A percentile compares a stretch with the other conserved stretches of the same genome.
Evolutionary conservation across 2,329 filamentous ascomycete genomes (phyloP).

Genomic region (Cercospora brassicicola): DNA sequence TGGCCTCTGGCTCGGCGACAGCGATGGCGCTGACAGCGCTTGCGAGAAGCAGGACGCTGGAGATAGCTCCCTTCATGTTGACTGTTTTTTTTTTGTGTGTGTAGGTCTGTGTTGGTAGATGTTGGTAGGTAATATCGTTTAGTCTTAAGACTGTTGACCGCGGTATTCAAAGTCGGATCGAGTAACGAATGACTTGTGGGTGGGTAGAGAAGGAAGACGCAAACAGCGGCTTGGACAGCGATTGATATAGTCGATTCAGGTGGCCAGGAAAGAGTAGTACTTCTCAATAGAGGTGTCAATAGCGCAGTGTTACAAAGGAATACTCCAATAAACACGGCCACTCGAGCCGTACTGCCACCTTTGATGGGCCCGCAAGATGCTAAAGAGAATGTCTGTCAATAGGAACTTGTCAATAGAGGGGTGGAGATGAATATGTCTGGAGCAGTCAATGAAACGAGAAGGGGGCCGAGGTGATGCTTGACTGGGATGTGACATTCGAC

Average conservation of each 20-base stretch:
- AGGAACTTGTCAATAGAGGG: not conserved
- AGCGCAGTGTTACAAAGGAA: conserved; percentile 20
- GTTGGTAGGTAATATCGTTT: conserved; percentile 10
- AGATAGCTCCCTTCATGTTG: conserved; percentile 32
- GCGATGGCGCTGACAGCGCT: conserved; percentile 27
- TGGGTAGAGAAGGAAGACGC: conserved; percentile 22
- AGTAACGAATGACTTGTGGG: conserved; percentile 33
- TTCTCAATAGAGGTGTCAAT: conserved; percentile 22
- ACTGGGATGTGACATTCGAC: not conserved
- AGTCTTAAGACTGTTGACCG: conserved; percentile 20
- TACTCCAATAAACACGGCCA: conserved; percentile 1
- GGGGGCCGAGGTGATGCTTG: not conserved
- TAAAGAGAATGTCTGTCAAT: conserved; percentile 2
- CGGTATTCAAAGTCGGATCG: conserved; percentile 21
- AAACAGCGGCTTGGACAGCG: conserved; percentile 13
- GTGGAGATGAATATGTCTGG: not conserved
- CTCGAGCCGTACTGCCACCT: not conserved
- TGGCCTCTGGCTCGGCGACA: conserved; percentile 17
- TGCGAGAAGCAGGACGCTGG: conserved; percentile 26
- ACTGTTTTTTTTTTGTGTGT: conserved; percentile 14
- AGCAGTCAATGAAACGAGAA: not conserved
- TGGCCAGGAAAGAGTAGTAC: not conserved
- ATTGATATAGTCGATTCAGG: conserved; percentile 22
- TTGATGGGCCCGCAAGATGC: not conserved
- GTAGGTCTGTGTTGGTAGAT: conserved; percentile 17